Evolutionary conservation across 2,329 filamentous ascomycete species (phyloP), one percentile per base, ranked within the genome.

Genomic region (Zymoseptoria pseudotritici): DNA sequence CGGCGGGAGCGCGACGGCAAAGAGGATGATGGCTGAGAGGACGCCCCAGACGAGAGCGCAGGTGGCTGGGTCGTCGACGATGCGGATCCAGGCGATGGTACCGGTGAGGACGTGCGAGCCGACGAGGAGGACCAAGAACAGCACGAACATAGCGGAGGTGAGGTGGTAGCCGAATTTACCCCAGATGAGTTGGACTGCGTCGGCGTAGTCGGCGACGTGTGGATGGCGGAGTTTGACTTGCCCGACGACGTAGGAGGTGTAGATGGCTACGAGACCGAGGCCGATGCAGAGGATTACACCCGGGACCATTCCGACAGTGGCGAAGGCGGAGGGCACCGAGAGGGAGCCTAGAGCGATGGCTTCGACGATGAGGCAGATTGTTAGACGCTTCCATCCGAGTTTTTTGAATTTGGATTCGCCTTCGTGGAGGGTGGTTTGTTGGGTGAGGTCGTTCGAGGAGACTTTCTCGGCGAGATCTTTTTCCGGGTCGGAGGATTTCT

Each of bases 191-290:
- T 67, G 63, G 8, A 77, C 76, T 1, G 75, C 77, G 62, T 79
- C 77, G 24, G 76, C 72, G 63, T 79, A 79, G 66, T 78, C 73
- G 63, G 72, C 69, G 31, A 78, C 66, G 11, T 75, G 66, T 3
- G 77, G 77, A 67, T 82, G 80, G 51, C 70, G 73, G 57, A 80
- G 71, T 67, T 83, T 84, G 73, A 86, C 85, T 66, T 86, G 82
- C 6, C 83, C 83, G 54, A 86, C 79, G 4, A 86, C 78, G 67
- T 81, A 84, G 58, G 82, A 82, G 2, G 83, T 86, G 69, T 86
- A 87, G 53, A 82, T 84, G 13, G 85, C 79, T 13, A 86, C 69
- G 19, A 83, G 56, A 22, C 84, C 84, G 3, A 87, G 73, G 10
- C 76, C 72, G 55, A 84, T 62, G 53, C 83, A 79, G 42, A 85